phyloP scores from a whole-genome alignment of 192 early-diverging fungal species.

The Diversispora epigaea region DNA sequence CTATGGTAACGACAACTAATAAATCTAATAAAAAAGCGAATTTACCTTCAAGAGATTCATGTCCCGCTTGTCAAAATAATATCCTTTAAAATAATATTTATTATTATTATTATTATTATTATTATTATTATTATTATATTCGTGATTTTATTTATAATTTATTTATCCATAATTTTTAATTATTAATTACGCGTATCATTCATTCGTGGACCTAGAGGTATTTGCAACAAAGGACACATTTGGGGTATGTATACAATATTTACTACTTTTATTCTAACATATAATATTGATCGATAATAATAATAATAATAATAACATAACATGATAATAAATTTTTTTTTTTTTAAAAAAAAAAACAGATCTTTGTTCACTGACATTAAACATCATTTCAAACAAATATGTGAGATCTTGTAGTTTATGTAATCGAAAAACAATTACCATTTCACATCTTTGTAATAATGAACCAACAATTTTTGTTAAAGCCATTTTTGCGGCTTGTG shows the following conservation, averaged over 20 bases:
- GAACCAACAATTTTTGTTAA: slow-evolving; percentile 6
- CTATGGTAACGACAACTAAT: neutral
- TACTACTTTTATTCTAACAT: neutral
- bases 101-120: neutral
- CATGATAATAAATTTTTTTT: neutral
- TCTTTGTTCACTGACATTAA: slow-evolving; percentile 13
- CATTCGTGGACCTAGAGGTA: neutral
- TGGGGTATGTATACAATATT: slow-evolving; percentile 3
- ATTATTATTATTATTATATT: neutral
- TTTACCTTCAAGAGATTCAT: neutral
- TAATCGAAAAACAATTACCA: neutral
- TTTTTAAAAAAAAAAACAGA: neutral
- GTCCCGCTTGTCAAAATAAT: slow-evolving; percentile 9
- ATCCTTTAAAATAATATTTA: slow-evolving; percentile 7
- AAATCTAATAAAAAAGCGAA: no score
- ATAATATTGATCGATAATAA: neutral
- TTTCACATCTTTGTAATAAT: neutral
- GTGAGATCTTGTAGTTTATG: slow-evolving; percentile 13
- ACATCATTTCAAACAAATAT: neutral
- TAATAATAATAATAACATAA: neutral
- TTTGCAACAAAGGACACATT: slow-evolving; percentile 1
- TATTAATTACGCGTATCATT: neutral
- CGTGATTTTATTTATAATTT: neutral
- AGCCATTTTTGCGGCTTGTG: neutral
- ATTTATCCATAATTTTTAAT: neutral